These are phyloP conservation scores for Barbarea vulgaris DNA, from an alignment of 345 rosid genomes.

Conservation along the genomic window DNA sequence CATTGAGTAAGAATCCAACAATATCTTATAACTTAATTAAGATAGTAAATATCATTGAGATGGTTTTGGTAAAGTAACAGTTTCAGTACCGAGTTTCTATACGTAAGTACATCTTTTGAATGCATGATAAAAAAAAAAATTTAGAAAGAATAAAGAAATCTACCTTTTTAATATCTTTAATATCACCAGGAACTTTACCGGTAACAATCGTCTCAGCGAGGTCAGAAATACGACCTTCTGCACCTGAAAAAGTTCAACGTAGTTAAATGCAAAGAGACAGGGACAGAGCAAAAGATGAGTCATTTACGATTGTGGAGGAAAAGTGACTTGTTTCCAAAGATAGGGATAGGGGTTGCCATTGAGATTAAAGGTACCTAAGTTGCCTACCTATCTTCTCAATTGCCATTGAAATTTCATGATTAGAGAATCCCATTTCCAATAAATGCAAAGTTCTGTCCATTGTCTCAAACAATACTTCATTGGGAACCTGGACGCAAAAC, in stretches of 20 bases:
- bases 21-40: not conserved
- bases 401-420: constrained; percentile 78
- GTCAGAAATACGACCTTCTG: constrained; percentile 58
- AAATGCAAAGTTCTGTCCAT: constrained; percentile 83
- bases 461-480: constrained; percentile 71
- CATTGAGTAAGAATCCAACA: constrained; percentile 4
- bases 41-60: not conserved
- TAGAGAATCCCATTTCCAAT: constrained; percentile 95
- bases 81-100: not conserved
- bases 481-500: constrained; percentile 38
- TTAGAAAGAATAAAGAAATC: not conserved
- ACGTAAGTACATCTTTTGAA: not conserved
- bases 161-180: constrained; percentile 36
- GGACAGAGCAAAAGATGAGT: too few species aligned
- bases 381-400: constrained; percentile 80
- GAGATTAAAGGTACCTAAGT: constrained; percentile 13
- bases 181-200: constrained; percentile 46
- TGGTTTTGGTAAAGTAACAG: constrained; percentile 4
- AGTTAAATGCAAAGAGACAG: too few species aligned
- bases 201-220: constrained; percentile 75
- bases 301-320: too few species aligned
- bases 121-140: not conserved
- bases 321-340: too few species aligned
- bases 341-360: too few species aligned
- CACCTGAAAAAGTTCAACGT: constrained; percentile 67